Evolutionary conservation across 495 filamentous ascomycete genomes (phyloP).

Genomic region (Amorphotheca resinae): DNA sequence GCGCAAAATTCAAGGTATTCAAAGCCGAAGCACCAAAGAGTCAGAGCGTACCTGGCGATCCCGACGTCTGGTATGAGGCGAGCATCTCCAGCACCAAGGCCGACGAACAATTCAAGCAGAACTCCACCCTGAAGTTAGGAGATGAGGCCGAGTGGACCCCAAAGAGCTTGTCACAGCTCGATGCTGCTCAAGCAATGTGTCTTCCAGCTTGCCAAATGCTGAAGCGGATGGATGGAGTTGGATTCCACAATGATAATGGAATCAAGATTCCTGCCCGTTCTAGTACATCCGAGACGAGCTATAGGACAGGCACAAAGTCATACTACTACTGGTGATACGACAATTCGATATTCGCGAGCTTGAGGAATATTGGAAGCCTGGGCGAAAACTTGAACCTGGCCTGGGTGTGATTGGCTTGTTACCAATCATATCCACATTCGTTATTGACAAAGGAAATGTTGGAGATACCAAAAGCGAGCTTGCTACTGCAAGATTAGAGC

Average conservation of each 20-base stretch:
- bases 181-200: constrained; percentile 10
- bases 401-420: no score
- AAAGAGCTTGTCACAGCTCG: constrained; percentile 13
- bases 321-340: no score
- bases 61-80: constrained; percentile 29
- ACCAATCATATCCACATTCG: no score
- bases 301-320: no score
- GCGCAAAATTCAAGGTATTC: not conserved
- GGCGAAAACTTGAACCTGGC: no score
- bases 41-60: not conserved
- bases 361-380: no score
- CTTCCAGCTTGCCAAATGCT: constrained; percentile 15
- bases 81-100: constrained; percentile 22
- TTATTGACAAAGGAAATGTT: no score
- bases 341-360: no score
- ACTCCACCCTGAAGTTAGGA: constrained; percentile 26
- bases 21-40: not conserved
- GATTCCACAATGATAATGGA: constrained; percentile 14
- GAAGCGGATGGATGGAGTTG: constrained; percentile 18
- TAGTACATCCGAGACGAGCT: no score
- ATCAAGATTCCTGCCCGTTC: not conserved
- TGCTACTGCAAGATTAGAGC: no score
- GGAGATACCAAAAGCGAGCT: no score
- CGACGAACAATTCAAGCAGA: constrained; percentile 25
- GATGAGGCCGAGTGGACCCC: constrained; percentile 28